Evolutionary conservation across 2,329 filamentous ascomycete species (phyloP), one percentile per base, ranked within the genome.

Genomic region (Penicillium sp.): DNA sequence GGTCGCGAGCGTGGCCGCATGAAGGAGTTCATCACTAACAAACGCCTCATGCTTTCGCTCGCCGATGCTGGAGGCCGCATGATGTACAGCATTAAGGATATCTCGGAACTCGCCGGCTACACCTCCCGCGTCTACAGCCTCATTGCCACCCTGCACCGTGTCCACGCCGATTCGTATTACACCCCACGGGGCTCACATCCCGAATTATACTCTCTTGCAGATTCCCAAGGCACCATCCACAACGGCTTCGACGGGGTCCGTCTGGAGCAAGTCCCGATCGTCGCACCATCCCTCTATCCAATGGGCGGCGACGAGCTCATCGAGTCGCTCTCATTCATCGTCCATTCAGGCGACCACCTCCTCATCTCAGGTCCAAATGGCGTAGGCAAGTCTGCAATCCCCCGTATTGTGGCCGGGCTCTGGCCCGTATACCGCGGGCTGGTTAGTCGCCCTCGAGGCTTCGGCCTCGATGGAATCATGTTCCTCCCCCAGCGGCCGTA

Each of bases 1-100:
- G 61, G 64, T 34, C 80, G 85, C 26, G 88, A 95, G 68, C 81
- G 87, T 41, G 83, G 84, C 49, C 87, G 94, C 35, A 98, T 97
- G 88, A 93, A 94, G 72, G 88, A 95, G 31, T 98, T 98, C 71
- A 96, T 98, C 70, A 98, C 93, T 12, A 98, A 98, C 73, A 97
- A 98, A 70, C 83, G 93, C 4, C 83, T 98, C 34, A 97, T 98
- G 93, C 79, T 98, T 29, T 97, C 91, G 15, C 79, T 98, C 33
- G 93, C 93, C 9, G 93, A 98, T 69, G 93, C 93, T 2, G 93
- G 93, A 52, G 91, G 91, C 24, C 81, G 93, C 41, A 96, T 98
- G 88, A 98, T 98, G 93, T 98, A 98, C 75, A 93, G 87, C 54
- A 95, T 98, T 75, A 98, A 98, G 71, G 94, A 98, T 64, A 80